A percentile compares a stretch with the other conserved stretches of the same genome.
Evolutionary conservation across 495 filamentous ascomycete species (phyloP).

Genomic region (Wilcoxina mikolae): DNA sequence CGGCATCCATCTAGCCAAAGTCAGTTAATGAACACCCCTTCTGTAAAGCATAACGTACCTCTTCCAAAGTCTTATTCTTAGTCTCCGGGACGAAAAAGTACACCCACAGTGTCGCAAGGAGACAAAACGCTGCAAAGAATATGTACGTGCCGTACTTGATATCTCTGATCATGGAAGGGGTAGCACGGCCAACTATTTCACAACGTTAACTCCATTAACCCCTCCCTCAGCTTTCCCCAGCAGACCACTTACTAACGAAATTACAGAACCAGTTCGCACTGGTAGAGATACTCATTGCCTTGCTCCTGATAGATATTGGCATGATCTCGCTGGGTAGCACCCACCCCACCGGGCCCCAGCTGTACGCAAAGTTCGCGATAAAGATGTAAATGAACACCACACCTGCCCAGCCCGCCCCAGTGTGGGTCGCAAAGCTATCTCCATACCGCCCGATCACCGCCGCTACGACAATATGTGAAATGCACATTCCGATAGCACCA

Average conservation of each 20-base stretch:
- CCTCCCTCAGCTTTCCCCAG: conserved; percentile 3
- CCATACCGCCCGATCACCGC: conserved; percentile 53
- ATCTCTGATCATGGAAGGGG: conserved; percentile 54
- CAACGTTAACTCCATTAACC: conserved; percentile 45
- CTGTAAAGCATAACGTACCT: conserved; percentile 31
- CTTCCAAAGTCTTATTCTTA: conserved; percentile 39
- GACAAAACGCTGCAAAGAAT: conserved; percentile 59
- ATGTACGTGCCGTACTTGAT: conserved; percentile 69
- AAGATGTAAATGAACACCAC: conserved; percentile 74
- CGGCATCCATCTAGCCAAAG: conserved; percentile 45
- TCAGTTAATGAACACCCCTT: background rate
- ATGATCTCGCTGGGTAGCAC: conserved; percentile 31
- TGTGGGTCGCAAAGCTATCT: conserved; percentile 41
- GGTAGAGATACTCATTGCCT: conserved; percentile 29
- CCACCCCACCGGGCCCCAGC: conserved; percentile 37
- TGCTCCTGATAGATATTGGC: background rate
- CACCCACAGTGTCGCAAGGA: conserved; percentile 45
- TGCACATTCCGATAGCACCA: conserved; percentile 34
- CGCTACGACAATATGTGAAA: conserved; percentile 54
- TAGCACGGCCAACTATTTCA: conserved; percentile 59
- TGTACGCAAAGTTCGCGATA: conserved; percentile 66
- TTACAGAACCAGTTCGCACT: conserved; percentile 36
- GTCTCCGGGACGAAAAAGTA: conserved; percentile 37
- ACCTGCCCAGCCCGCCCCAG: conserved; percentile 58
- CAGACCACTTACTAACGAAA: conserved; percentile 28